A percentile compares a stretch with the other conserved stretches of the same genome.
Conservation (phyloP, 2,329 filamentous ascomycete genomes). For the Dactylellina sp. region DNA sequence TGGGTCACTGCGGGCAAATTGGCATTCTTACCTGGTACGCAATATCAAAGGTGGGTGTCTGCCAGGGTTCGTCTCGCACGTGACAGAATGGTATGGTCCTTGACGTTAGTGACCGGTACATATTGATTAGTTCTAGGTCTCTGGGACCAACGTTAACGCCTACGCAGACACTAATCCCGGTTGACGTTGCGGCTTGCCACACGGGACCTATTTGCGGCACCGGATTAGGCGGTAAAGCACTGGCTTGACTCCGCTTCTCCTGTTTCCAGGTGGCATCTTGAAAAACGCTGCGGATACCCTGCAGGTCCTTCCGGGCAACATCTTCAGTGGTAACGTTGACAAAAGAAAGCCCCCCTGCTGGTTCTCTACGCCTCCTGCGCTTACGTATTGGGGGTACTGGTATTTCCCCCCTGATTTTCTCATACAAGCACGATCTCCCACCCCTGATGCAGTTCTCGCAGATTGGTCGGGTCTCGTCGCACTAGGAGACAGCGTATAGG, state of each 20-base stretch:
- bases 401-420: slow-evolving; percentile 14
- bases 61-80: slow-evolving; percentile 11
- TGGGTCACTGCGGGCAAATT: background rate
- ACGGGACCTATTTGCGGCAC: background rate
- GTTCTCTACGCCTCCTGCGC: background rate
- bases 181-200: slow-evolving; percentile 5
- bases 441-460: slow-evolving; percentile 14
- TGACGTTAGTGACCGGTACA: slow-evolving; percentile 10
- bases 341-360: background rate
- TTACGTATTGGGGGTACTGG: slow-evolving; percentile 6
- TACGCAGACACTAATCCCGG: background rate
- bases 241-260: background rate
- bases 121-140: slow-evolving; percentile 3
- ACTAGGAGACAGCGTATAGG: background rate
- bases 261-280: background rate
- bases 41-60: slow-evolving; percentile 6
- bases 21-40: background rate
- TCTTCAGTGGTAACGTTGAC: background rate
- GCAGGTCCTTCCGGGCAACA: background rate
- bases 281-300: background rate
- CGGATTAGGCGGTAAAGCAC: background rate
- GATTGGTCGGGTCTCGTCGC: slow-evolving; percentile 9
- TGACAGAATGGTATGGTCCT: background rate
- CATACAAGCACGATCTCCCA: slow-evolving; percentile 5
- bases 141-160: background rate